Base-by-base conservation (phyloP, 2,329 filamentous ascomycete genomes). In the Alternaria hordeiaustralica region DNA sequence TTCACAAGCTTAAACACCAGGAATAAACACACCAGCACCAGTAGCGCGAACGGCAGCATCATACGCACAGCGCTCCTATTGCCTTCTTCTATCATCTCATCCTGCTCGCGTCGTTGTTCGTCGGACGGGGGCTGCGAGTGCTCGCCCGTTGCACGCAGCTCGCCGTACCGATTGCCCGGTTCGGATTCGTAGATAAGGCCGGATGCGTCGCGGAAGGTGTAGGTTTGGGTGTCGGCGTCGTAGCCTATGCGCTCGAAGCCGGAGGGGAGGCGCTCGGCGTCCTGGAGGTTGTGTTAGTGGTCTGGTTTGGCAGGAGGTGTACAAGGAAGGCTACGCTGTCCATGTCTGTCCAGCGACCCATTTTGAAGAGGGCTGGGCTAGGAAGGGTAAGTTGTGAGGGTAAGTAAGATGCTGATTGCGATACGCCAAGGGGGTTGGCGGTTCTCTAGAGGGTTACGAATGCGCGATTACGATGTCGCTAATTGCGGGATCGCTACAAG, bases 31-130 rank as follows among this genome's bases (percentile, higher is more conserved):
- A 87, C 69, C 5, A 86, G 79, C 57, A 87, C 80, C 36, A 89
- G 74, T 64, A 88, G 75, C 58, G 85, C 86, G 76, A 88, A 89
- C 71, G 88, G 88, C 71, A 89, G 80, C 66, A 89, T 78, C n/a
- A 82, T 81, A 28, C 87, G 82, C 83, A 86, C 85, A 6, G 86
- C 84, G 30, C 78, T 77, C 43, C 74, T 55, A 51, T 79, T 67
- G 64, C 66, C 57, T 15, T 59, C 61, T 51, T 71, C 62, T 18
- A 77, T 63, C 18, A 57, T 46, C 23, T 55, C 58, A 56, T 77
- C 70, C 12, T 47, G 55, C 28, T 53, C 55, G 8, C 20, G 54
- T 25, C 20, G 43, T 12, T 36, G 28, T 12, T 53, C 49, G 20
- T 53, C 49, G 3, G 49, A 36, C 9, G 41, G 43, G 11, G 33